phyloP scores from a whole-genome alignment of 2,329 filamentous ascomycete genomes.

The Diplodia mutila region DNA sequence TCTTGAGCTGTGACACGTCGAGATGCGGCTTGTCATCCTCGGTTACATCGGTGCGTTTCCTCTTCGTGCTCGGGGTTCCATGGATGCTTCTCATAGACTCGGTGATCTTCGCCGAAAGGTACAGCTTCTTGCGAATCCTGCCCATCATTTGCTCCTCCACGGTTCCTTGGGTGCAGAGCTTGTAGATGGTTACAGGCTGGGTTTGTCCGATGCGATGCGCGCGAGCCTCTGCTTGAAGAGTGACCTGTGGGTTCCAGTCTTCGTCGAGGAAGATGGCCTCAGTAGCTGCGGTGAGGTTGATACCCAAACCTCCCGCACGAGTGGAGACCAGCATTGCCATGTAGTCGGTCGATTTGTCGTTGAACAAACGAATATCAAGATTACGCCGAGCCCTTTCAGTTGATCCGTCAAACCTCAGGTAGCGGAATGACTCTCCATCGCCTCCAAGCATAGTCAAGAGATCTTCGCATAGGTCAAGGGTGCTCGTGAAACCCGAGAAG shows the following conservation, averaged over 20 bases:
- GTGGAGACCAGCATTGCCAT: slow-evolving; percentile 61
- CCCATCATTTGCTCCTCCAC: slow-evolving; percentile 64
- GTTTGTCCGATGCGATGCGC: slow-evolving; percentile 61
- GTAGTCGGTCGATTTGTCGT: slow-evolving; percentile 49
- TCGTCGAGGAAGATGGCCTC: slow-evolving; percentile 62
- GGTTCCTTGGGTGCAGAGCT: slow-evolving; percentile 60
- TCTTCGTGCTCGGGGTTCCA: slow-evolving; percentile 34
- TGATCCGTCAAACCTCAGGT: slow-evolving; percentile 56
- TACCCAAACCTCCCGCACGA: slow-evolving; percentile 59
- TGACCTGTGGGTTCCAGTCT: slow-evolving; percentile 60
- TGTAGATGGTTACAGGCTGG: slow-evolving; percentile 59
- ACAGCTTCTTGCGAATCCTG: slow-evolving; percentile 64
- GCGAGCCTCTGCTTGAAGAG: slow-evolving; percentile 58
- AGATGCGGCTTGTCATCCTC: slow-evolving; percentile 57
- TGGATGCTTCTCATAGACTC: slow-evolving; percentile 62
- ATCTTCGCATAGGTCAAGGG: slow-evolving; percentile 58
- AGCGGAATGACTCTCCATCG: slow-evolving; percentile 47
- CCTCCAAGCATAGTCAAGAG: slow-evolving; percentile 51
- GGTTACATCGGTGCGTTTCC: slow-evolving; percentile 29
- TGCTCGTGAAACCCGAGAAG: slow-evolving; percentile 60
- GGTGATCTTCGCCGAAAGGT: slow-evolving; percentile 63
- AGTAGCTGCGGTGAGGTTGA: slow-evolving; percentile 58
- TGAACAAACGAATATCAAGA: slow-evolving; percentile 58
- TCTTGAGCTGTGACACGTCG: slow-evolving; percentile 57
- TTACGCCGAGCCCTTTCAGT: slow-evolving; percentile 56